These are phyloP conservation scores for Penicillium manginii DNA, from an alignment of 495 filamentous ascomycete genomes.

Conservation along the genomic window DNA sequence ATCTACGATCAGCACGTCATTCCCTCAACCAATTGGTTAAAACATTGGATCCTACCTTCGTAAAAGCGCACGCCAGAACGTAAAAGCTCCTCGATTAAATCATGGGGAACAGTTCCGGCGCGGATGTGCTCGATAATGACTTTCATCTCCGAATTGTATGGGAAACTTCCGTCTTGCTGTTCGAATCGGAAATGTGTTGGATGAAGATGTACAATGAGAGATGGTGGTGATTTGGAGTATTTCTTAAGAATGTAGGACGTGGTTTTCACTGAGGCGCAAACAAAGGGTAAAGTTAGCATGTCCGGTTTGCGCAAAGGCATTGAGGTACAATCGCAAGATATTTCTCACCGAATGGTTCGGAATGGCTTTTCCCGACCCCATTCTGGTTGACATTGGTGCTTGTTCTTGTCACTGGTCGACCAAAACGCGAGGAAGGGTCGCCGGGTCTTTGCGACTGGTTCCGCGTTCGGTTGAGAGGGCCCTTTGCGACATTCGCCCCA, in stretches of 20 bases:
- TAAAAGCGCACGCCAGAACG: slow-evolving; percentile 78
- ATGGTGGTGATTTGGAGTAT: slow-evolving; percentile 74
- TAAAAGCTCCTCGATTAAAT: slow-evolving; percentile 72
- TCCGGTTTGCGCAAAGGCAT: slow-evolving; percentile 11
- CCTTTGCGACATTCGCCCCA: slow-evolving; percentile 37
- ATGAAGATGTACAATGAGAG: slow-evolving; percentile 84
- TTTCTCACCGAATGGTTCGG: slow-evolving; percentile 55
- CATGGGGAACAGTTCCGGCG: slow-evolving; percentile 68
- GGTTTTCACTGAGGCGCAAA: slow-evolving; percentile 58
- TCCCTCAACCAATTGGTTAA: not conserved
- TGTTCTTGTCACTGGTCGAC: slow-evolving; percentile 39
- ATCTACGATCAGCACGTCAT: slow-evolving; percentile 8
- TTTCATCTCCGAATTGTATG: slow-evolving; percentile 89
- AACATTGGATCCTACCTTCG: slow-evolving; percentile 60
- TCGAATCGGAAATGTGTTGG: slow-evolving; percentile 89
- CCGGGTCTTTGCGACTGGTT: slow-evolving; percentile 54
- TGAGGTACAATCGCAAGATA: slow-evolving; percentile 2
- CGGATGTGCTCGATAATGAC: slow-evolving; percentile 78
- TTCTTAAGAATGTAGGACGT: slow-evolving; percentile 80
- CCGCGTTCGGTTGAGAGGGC: slow-evolving; percentile 54
- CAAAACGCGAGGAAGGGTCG: slow-evolving; percentile 39
- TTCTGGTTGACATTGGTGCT: slow-evolving; percentile 36
- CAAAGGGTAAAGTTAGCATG: slow-evolving; percentile 6
- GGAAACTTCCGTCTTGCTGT: slow-evolving; percentile 87
- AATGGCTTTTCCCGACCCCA: slow-evolving; percentile 40